Percentiles rank a stretch among this genome's conserved stretches.
These are phyloP conservation scores for Eucalyptus curtisii DNA, from an alignment of 345 rosid genomes.

Conservation along the genomic window DNA sequence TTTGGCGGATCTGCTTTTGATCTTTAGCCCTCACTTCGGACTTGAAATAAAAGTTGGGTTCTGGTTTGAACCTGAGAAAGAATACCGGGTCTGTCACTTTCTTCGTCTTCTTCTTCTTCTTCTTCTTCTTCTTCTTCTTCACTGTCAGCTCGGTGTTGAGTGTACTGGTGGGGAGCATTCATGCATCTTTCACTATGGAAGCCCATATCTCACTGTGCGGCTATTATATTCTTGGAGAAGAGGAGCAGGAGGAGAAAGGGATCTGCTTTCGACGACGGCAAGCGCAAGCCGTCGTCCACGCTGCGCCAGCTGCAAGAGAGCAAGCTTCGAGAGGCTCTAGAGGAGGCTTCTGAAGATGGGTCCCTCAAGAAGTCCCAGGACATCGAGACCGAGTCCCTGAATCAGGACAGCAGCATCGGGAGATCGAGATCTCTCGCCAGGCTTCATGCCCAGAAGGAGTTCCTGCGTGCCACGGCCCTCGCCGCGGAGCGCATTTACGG, in stretches of 20 bases:
- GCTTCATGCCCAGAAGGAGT: slow-evolving; percentile 72
- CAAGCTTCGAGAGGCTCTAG: slow-evolving; percentile 74
- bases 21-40: neutral
- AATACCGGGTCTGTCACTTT: neutral
- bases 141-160: neutral
- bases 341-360: slow-evolving; percentile 86
- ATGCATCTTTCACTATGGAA: slow-evolving; percentile 70
- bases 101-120: neutral
- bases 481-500: slow-evolving; percentile 45
- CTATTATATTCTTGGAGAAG: slow-evolving; percentile 56
- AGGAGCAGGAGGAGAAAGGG: slow-evolving; percentile 42
- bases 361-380: slow-evolving; percentile 59
- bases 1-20: slow-evolving; percentile 2
- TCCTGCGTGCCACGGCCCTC: slow-evolving; percentile 62
- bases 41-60: neutral
- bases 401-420: slow-evolving; percentile 38
- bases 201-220: slow-evolving; percentile 72
- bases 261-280: slow-evolving; percentile 33
- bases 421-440: slow-evolving; percentile 82
- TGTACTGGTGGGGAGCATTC: neutral
- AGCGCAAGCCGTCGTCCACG: slow-evolving; percentile 21
- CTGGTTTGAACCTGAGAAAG: neutral
- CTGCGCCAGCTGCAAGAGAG: slow-evolving; percentile 68
- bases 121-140: neutral
- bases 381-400: slow-evolving; percentile 35